Evolutionary conservation across 768 basidiomycete genomes (phyloP).

Genomic region (Leccinum pellstonianum): DNA sequence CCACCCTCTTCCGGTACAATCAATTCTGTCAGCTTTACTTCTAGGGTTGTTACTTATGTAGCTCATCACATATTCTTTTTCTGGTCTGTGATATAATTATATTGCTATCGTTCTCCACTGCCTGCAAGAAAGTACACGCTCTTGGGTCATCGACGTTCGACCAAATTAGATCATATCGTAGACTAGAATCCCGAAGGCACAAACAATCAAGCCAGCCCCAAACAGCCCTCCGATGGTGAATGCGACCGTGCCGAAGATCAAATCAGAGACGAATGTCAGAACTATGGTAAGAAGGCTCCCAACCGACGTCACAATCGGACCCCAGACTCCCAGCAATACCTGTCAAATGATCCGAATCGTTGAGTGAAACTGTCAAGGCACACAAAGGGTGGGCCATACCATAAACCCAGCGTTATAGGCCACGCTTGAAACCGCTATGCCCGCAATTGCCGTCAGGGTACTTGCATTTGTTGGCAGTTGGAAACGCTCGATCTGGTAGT

Average conservation of each 20-base stretch:
- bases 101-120: slow-evolving; percentile 27
- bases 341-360: slow-evolving; percentile 27
- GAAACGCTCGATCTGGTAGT: slow-evolving; percentile 63
- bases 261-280: slow-evolving; percentile 78
- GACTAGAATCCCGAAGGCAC: slow-evolving; percentile 78
- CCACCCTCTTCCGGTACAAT: slow-evolving; percentile 16
- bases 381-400: slow-evolving; percentile 42
- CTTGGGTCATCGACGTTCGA: neutral
- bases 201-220: slow-evolving; percentile 77
- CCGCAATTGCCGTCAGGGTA: slow-evolving; percentile 53
- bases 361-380: slow-evolving; percentile 9
- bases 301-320: slow-evolving; percentile 83
- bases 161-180: slow-evolving; percentile 57
- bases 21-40: slow-evolving; percentile 22
- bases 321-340: slow-evolving; percentile 84
- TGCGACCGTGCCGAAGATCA: slow-evolving; percentile 63
- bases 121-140: neutral
- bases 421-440: slow-evolving; percentile 70
- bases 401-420: slow-evolving; percentile 85
- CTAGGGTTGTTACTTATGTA: slow-evolving; percentile 32
- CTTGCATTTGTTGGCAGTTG: slow-evolving; percentile 51
- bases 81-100: slow-evolving; percentile 43
- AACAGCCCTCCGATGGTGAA: slow-evolving; percentile 71
- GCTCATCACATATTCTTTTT: slow-evolving; percentile 34
- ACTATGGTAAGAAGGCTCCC: slow-evolving; percentile 95